Evolutionary conservation across 768 basidiomycete species (phyloP).

Genomic region (Sarcodon aspratus): DNA sequence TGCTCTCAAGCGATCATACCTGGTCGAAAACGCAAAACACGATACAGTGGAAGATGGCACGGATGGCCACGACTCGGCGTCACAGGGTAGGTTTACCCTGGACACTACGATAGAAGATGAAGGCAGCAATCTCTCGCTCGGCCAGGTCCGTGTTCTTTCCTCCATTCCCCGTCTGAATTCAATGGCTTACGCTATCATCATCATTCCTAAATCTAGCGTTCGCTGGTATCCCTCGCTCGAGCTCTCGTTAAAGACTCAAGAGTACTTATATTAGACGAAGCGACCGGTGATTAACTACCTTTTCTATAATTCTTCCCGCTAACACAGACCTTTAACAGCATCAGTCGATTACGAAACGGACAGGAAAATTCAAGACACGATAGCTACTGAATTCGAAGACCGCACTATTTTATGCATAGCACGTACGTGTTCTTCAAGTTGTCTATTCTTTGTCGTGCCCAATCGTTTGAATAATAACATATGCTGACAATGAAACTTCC

Average conservation of each 20-base stretch:
- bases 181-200: conserved; percentile 4
- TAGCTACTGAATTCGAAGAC: conserved; percentile 72
- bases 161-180: too few relatives aligned
- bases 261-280: conserved; percentile 85
- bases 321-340: conserved; percentile 20
- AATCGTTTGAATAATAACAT: too few relatives aligned
- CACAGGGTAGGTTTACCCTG: conserved; percentile 54
- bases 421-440: conserved; percentile 37
- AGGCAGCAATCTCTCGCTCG: conserved; percentile 74
- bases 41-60: conserved; percentile 20
- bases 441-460: too few relatives aligned
- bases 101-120: conserved; percentile 83
- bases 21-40: conserved; percentile 46
- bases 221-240: conserved; percentile 77
- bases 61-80: conserved; percentile 26
- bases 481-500: background rate
- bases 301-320: background rate
- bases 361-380: conserved; percentile 84
- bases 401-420: conserved; percentile 83
- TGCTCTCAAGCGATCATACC: conserved; percentile 74
- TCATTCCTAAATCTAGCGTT: conserved; percentile 36
- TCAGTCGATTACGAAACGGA: conserved; percentile 88
- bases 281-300: conserved; percentile 39
- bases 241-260: conserved; percentile 81
- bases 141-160: conserved; percentile 29